Percentiles rank a stretch among this genome's conserved stretches.
Evolutionary conservation across 2,329 filamentous ascomycete species (phyloP).

Genomic region (Pseudogymnoascus sp.): DNA sequence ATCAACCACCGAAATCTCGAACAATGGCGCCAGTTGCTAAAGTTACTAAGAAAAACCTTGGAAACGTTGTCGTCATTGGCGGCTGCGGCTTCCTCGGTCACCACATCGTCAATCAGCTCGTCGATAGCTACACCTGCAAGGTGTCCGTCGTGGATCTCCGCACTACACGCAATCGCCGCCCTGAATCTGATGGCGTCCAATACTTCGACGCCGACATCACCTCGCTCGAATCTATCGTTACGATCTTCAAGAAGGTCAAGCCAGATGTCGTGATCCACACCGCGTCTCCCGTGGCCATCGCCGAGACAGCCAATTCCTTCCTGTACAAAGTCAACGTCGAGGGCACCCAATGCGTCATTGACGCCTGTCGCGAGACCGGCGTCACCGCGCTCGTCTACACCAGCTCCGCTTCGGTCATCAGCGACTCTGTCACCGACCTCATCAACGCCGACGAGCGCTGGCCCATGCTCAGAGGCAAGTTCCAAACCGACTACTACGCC

Average conservation of each 20-base stretch:
- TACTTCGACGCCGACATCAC: constrained; percentile 79
- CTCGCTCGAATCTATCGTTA: constrained; percentile 52
- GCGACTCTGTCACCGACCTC: constrained; percentile 73
- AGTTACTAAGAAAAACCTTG: constrained; percentile 38
- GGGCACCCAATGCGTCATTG: constrained; percentile 72
- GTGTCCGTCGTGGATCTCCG: constrained; percentile 69
- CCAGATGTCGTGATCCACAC: constrained; percentile 90
- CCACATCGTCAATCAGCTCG: constrained; percentile 70
- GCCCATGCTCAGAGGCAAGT: constrained; percentile 65
- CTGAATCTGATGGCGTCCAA: constrained; percentile 48
- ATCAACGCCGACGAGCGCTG: constrained; percentile 80
- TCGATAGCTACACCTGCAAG: constrained; percentile 50
- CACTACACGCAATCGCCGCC: constrained; percentile 60
- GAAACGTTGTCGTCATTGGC: constrained; percentile 71
- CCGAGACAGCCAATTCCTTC: constrained; percentile 47
- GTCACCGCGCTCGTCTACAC: constrained; percentile 87
- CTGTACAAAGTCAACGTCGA: constrained; percentile 83
- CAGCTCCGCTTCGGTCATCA: constrained; percentile 78
- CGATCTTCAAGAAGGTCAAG: constrained; percentile 58
- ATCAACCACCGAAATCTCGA: constrained; percentile 1
- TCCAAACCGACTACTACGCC: constrained; percentile 77
- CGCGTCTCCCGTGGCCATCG: constrained; percentile 61
- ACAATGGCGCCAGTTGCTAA: constrained; percentile 4
- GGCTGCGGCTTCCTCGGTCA: constrained; percentile 81
- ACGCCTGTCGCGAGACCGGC: constrained; percentile 61